A percentile compares a stretch with the other conserved stretches of the same genome.
Conservation (phyloP, 2,329 filamentous ascomycete species). For the Colletotrichum sojae region DNA sequence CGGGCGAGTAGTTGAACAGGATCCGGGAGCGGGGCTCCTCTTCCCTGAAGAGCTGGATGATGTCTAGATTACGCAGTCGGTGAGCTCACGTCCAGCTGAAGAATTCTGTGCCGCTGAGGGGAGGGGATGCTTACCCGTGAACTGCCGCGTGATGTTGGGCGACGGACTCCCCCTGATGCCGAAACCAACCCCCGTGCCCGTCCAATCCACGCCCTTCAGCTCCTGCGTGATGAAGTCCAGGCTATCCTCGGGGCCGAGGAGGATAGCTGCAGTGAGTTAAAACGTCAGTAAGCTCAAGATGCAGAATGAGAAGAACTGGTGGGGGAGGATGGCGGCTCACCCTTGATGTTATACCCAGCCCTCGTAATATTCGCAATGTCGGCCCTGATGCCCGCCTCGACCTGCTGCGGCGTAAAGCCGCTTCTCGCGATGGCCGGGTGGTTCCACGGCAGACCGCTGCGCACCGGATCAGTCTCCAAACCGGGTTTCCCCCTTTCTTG, state of each 20-base stretch:
- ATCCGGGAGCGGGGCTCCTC: conserved; percentile 27
- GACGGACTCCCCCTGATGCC: conserved; percentile 32
- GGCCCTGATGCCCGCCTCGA: conserved; percentile 29
- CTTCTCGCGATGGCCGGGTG: conserved; percentile 27
- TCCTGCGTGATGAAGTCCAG: conserved; percentile 14
- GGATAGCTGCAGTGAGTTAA: conserved; percentile 7
- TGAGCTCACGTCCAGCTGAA: background rate
- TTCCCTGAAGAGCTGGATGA: conserved; percentile 30
- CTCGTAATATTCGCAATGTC: conserved; percentile 30
- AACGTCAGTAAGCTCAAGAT: background rate
- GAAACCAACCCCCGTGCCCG: conserved; percentile 31
- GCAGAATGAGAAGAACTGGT: background rate
- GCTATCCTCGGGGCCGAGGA: conserved; percentile 27
- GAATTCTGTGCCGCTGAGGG: background rate
- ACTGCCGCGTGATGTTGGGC: conserved; percentile 24
- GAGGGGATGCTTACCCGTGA: conserved; percentile 5
- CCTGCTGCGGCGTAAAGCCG: conserved; percentile 33
- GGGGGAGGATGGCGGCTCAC: background rate
- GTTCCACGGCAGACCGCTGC: conserved; percentile 34
- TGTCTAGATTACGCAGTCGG: background rate
- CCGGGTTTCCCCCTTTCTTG: too few species aligned
- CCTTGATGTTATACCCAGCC: conserved; percentile 37
- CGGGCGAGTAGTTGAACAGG: conserved; percentile 36
- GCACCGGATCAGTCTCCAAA: background rate
- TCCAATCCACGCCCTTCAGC: conserved; percentile 29